These are phyloP conservation scores for Boletus rubropictus DNA, from an alignment of 768 basidiomycete species.

Conservation along the genomic window DNA sequence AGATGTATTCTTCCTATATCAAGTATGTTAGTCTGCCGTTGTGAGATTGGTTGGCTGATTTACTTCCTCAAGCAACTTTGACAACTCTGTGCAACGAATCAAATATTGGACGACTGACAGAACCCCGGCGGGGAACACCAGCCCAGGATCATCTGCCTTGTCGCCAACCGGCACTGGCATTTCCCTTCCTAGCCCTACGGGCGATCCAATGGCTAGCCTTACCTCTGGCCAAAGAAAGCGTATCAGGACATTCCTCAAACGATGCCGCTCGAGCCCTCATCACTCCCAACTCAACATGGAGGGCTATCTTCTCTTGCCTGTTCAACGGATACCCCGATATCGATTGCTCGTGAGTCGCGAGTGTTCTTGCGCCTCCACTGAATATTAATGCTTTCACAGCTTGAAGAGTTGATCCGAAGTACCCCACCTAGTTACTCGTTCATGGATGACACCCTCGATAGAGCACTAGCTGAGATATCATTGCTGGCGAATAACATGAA, in stretches of 20 bases:
- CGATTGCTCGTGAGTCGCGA: slow-evolving; percentile 69
- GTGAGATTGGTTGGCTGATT: slow-evolving; percentile 10
- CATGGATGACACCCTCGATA: slow-evolving; percentile 77
- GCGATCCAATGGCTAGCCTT: slow-evolving; percentile 48
- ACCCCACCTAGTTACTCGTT: slow-evolving; percentile 78
- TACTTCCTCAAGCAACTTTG: slow-evolving; percentile 68
- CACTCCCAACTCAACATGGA: slow-evolving; percentile 94
- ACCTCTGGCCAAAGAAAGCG: slow-evolving; percentile 81
- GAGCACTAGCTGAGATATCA: slow-evolving; percentile 82
- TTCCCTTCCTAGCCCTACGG: slow-evolving; percentile 37
- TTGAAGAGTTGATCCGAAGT: slow-evolving; percentile 80
- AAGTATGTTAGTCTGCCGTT: slow-evolving; percentile 53
- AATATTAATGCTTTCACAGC: slow-evolving; percentile 28
- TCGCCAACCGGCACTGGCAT: slow-evolving; percentile 59
- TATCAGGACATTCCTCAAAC: slow-evolving; percentile 83
- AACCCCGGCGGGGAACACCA: slow-evolving; percentile 33
- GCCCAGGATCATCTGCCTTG: slow-evolving; percentile 26
- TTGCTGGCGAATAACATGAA: slow-evolving; percentile 93
- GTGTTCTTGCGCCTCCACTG: slow-evolving; percentile 1
- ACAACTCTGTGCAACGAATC: slow-evolving; percentile 83
- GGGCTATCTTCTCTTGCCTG: slow-evolving; percentile 88
- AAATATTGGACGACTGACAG: slow-evolving; percentile 76
- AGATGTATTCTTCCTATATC: slow-evolving; percentile 97
- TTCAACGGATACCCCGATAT: slow-evolving; percentile 97
- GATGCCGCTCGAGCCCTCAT: slow-evolving; percentile 80